phyloP scores from a whole-genome alignment of 352 stramenopile genomes.

The Globisporangium uncinulatum region DNA sequence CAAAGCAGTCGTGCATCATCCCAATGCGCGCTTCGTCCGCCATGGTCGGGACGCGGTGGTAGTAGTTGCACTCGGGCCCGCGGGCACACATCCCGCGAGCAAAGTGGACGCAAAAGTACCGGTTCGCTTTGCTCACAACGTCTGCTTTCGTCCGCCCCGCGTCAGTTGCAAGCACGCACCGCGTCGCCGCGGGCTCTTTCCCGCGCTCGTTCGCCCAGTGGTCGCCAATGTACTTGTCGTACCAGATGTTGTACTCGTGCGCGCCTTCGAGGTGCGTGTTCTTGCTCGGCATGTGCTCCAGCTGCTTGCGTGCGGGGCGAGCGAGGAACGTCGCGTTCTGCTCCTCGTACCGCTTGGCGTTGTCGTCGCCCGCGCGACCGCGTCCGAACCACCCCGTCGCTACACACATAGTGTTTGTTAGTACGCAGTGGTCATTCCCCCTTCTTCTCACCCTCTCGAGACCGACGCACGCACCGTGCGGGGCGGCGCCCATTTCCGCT shows the following conservation, averaged over 20 bases:
- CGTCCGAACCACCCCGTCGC: constrained; percentile 92
- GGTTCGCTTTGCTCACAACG: constrained; percentile 73
- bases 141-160: constrained; percentile 91
- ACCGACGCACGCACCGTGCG: constrained; percentile 39
- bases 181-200: constrained; percentile 82
- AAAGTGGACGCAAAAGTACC: constrained; percentile 92
- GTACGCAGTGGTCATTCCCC: background rate
- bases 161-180: constrained; percentile 81
- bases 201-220: constrained; percentile 82
- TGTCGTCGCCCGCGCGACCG: constrained; percentile 68
- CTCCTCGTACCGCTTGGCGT: constrained; percentile 71
- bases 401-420: constrained; percentile 2
- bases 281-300: constrained; percentile 82
- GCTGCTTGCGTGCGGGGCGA: constrained; percentile 86
- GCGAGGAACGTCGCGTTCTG: constrained; percentile 83
- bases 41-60: constrained; percentile 82
- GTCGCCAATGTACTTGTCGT: constrained; percentile 91
- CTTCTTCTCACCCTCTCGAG: too few species aligned
- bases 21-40: constrained; percentile 70
- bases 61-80: constrained; percentile 89
- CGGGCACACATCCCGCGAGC: constrained; percentile 87
- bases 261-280: constrained; percentile 88
- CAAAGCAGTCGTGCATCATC: constrained; percentile 92
- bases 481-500: constrained; percentile 87
- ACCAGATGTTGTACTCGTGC: constrained; percentile 96